These are phyloP conservation scores for Sclerotinia glacialis DNA, from an alignment of 2,329 filamentous ascomycete species.

Conservation along the genomic window DNA sequence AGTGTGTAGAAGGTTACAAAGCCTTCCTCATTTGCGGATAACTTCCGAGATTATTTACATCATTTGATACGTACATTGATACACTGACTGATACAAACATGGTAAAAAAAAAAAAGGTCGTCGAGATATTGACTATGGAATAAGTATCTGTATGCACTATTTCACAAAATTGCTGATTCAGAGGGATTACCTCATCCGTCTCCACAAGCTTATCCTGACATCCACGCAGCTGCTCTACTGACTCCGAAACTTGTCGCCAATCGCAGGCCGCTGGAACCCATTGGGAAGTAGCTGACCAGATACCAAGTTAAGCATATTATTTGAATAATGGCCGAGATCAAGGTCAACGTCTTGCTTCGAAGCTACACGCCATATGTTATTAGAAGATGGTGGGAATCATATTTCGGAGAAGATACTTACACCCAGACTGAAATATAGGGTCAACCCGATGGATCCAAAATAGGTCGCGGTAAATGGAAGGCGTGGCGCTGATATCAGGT, in stretches of 20 bases:
- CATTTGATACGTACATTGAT: constrained; percentile 13
- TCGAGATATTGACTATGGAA: background rate
- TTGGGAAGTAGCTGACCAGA: constrained; percentile 94
- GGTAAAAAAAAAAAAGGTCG: background rate
- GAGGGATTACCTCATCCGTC: background rate
- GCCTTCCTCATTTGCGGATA: constrained; percentile 13
- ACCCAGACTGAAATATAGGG: constrained; percentile 86
- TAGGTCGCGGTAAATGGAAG: constrained; percentile 92
- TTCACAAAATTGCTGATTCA: background rate
- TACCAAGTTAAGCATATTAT: constrained; percentile 86
- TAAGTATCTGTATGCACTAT: constrained; percentile 4
- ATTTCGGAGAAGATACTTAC: constrained; percentile 56
- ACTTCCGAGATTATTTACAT: constrained; percentile 5
- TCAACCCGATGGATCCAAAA: constrained; percentile 87
- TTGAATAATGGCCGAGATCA: constrained; percentile 80
- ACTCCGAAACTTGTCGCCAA: constrained; percentile 84
- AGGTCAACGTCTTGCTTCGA: constrained; percentile 77
- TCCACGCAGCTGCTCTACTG: constrained; percentile 81
- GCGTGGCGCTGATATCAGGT: constrained; percentile 79
- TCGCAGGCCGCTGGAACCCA: constrained; percentile 86
- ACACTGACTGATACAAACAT: constrained; percentile 3
- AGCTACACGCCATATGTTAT: constrained; percentile 54
- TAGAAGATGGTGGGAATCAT: constrained; percentile 19
- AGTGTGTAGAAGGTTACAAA: constrained; percentile 1
- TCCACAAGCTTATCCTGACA: constrained; percentile 59